These are phyloP conservation scores for Picocystis salinarum DNA, from an alignment of 139 green algal species.

Conservation along the genomic window DNA sequence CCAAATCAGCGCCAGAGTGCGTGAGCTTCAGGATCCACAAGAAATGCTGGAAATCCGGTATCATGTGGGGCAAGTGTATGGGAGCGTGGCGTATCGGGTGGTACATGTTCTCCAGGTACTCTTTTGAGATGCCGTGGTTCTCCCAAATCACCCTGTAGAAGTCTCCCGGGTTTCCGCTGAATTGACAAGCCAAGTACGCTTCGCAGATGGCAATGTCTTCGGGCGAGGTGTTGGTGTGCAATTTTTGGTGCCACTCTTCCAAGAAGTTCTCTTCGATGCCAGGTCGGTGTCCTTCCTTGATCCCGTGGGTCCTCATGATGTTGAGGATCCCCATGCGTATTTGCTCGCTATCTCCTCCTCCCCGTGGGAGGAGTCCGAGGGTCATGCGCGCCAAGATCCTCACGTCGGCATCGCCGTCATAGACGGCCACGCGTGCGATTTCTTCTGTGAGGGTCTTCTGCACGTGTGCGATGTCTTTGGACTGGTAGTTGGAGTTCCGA, in stretches of 20 bases:
- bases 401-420: conserved; percentile 18
- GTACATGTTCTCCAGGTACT: conserved; percentile 37
- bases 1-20: conserved; percentile 60
- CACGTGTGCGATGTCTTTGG: conserved; percentile 70
- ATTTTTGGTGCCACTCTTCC: conserved; percentile 91
- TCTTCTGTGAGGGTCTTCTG: conserved; percentile 37
- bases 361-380: conserved; percentile 49
- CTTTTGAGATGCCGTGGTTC: conserved; percentile 36
- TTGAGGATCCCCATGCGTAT: conserved; percentile 81
- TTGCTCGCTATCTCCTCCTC: conserved; percentile 71
- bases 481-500: conserved; percentile 8
- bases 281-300: conserved; percentile 29
- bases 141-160: conserved; percentile 56
- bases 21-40: conserved; percentile 70
- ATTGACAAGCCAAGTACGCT: conserved; percentile 42
- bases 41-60: conserved; percentile 59
- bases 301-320: conserved; percentile 77
- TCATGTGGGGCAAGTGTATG: conserved; percentile 73
- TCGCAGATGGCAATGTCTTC: conserved; percentile 66
- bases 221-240: conserved; percentile 48
- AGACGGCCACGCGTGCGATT: conserved; percentile 7
- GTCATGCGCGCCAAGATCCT: conserved; percentile 43
- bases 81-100: conserved; percentile 41
- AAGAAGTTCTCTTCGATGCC: conserved; percentile 73
- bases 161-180: conserved; percentile 18